Evolutionary conservation across 2,329 filamentous ascomycete genomes (phyloP).

Genomic region (Pochonia chlamydosporia): DNA sequence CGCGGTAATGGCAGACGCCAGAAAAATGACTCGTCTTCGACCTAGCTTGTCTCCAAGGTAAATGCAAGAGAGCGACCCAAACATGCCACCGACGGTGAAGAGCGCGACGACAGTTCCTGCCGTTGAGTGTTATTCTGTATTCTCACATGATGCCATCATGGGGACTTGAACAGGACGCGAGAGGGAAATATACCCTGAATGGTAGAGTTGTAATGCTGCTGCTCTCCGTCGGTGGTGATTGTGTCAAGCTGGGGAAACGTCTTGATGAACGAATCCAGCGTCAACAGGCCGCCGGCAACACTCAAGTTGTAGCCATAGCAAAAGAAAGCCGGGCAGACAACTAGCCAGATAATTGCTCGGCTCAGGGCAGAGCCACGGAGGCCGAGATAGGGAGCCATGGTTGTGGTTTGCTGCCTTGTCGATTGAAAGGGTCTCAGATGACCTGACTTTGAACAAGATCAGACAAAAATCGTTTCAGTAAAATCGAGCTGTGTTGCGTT

Average conservation of each 20-base stretch:
- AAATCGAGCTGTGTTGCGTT: too few relatives aligned
- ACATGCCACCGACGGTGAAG: constrained; percentile 53
- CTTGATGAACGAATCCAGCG: constrained; percentile 51
- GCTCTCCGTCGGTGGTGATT: constrained; percentile 38
- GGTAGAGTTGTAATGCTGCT: constrained; percentile 36
- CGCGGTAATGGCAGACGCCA: constrained; percentile 43
- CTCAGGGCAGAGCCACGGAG: constrained; percentile 28
- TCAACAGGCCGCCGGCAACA: constrained; percentile 65
- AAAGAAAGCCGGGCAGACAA: constrained; percentile 38
- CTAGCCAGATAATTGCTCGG: constrained; percentile 32
- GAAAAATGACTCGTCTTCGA: constrained; percentile 48
- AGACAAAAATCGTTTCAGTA: too few relatives aligned
- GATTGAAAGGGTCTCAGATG: too few relatives aligned
- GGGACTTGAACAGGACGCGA: too few relatives aligned
- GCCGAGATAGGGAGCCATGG: constrained; percentile 22
- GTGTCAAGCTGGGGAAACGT: constrained; percentile 43
- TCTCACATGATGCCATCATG: constrained; percentile 28
- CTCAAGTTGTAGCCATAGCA: constrained; percentile 58
- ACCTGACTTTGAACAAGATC: too few relatives aligned
- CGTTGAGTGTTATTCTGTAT: neutral
- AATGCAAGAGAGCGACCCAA: constrained; percentile 37
- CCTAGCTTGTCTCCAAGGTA: constrained; percentile 53
- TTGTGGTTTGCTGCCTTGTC: neutral
- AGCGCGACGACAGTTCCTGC: constrained; percentile 33
- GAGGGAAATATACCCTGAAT: constrained; percentile 33